Evolutionary conservation across 2,329 filamentous ascomycete genomes (phyloP), one percentile per base, ranked within the genome.

Genomic region (Trichoderma sp.): DNA sequence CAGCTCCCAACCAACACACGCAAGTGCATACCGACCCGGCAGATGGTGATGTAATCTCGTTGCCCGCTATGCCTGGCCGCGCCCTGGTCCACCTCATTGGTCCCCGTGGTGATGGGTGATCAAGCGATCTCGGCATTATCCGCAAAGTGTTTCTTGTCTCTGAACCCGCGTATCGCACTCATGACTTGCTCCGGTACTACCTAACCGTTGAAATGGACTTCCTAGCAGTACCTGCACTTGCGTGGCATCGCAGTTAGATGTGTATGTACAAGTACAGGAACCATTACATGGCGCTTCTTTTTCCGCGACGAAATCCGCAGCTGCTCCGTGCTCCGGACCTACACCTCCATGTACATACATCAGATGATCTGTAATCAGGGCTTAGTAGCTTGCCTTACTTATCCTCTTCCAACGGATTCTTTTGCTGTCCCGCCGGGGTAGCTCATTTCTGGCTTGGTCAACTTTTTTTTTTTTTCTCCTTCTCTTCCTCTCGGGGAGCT

Each of bases 111-210:
- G 63, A 66, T 59, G 37, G 52, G 52, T 64, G 52, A 66, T 58
- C 64, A 59, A 59, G 54, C 64, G 64, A 66, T 66, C 64, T 66
- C 64, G 64, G 64, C 64, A 66, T 66, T 59, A 66, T 66, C 64
- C 64, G 64, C 64, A 11, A 59, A 28, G 32, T 37, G 64, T 58
- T 30, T 26, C 63, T 30, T 24, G n/a, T n/a, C 28, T 54, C 37
- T 16, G 6, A 18, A 8, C 21, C 56, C 54, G 64, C 54, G 34
- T 59, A 58, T 66, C 49, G 26, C 39, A 30, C 64, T 66, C 64
- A 59, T 32, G 37, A 32, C n/a, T 39, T 49, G 39, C 61, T 65
- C 61, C 51, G 61, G 60, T 43, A 7, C 37, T 39, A 39, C 37
- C 37, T 39, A 55, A 32, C 34, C 61, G 51, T 65, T 24, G n/a